phyloP scores from a whole-genome alignment of 768 basidiomycete genomes.

The Albatrellus ellisii region DNA sequence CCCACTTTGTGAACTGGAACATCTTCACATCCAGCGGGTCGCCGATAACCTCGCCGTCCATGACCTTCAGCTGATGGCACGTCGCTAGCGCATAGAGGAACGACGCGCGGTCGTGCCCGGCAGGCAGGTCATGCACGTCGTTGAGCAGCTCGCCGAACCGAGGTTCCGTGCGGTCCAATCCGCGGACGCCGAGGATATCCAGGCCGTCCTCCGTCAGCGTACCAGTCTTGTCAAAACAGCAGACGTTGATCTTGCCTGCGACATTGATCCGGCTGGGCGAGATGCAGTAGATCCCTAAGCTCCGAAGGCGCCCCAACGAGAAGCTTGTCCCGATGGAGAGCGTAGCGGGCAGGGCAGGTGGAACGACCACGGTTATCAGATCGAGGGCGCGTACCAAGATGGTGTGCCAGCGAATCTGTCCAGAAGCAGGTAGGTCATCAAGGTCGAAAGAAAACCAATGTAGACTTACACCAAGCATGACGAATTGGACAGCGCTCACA shows the following conservation, averaged over 20 bases:
- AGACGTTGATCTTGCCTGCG: conserved; percentile 90
- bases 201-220: conserved; percentile 97
- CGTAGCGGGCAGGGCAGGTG: conserved; percentile 93
- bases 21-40: conserved; percentile 96
- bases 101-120: conserved; percentile 57
- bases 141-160: conserved; percentile 85
- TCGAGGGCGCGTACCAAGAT: conserved; percentile 89
- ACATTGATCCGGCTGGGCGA: conserved; percentile 93
- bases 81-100: conserved; percentile 91
- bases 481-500: conserved; percentile 83
- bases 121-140: conserved; percentile 71
- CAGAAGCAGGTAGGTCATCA: conserved; percentile 2
- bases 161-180: conserved; percentile 59
- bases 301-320: conserved; percentile 78
- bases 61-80: conserved; percentile 89
- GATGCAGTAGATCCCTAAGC: conserved; percentile 86
- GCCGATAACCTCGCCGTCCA: conserved; percentile 80
- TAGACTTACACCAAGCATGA: conserved; percentile 67
- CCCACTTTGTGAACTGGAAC: conserved; percentile 97
- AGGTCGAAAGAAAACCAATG: conserved; percentile 1
- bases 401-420: conserved; percentile 76
- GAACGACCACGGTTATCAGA: conserved; percentile 93
- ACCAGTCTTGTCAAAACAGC: conserved; percentile 98
- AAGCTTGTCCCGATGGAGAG: conserved; percentile 96
- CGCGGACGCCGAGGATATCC: conserved; percentile 90